Conservation (phyloP, 2,329 filamentous ascomycete species). For the Purpureocillium lavendulum region DNA sequence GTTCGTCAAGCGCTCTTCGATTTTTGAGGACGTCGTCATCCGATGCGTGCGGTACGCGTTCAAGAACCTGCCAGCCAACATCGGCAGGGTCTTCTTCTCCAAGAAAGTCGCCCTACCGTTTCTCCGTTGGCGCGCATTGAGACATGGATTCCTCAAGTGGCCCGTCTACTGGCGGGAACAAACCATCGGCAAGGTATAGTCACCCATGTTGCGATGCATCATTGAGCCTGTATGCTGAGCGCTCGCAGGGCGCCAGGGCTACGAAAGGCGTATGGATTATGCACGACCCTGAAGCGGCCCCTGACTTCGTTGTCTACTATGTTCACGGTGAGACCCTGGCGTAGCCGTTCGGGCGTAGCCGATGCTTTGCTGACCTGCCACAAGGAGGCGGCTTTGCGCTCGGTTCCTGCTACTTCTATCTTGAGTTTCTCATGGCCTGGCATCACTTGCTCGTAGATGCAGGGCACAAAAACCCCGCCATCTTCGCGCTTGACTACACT, state of each 20-base stretch:
- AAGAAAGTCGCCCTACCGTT: constrained; percentile 67
- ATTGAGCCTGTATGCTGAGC: constrained; percentile 2
- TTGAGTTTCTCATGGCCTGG: constrained; percentile 74
- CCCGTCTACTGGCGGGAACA: constrained; percentile 57
- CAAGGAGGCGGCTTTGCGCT: constrained; percentile 73
- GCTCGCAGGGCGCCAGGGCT: constrained; percentile 24
- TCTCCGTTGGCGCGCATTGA: constrained; percentile 64
- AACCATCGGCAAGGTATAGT: constrained; percentile 14
- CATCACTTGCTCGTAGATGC: constrained; percentile 52
- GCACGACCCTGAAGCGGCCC: constrained; percentile 47
- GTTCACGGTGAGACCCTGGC: constrained; percentile 52
- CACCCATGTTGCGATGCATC: background rate
- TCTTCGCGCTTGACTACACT: constrained; percentile 75
- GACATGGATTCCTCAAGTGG: constrained; percentile 56
- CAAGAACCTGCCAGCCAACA: constrained; percentile 56
- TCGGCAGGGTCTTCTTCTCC: constrained; percentile 71
- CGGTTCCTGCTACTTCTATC: constrained; percentile 76
- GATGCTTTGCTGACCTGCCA: background rate
- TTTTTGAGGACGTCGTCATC: constrained; percentile 71
- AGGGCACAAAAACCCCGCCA: constrained; percentile 66
- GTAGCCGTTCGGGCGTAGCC: background rate
- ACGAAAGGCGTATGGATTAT: constrained; percentile 63
- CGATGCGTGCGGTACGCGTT: constrained; percentile 74
- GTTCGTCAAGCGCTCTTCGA: constrained; percentile 61
- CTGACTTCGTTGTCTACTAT: constrained; percentile 77